A percentile compares a stretch with the other conserved stretches of the same genome.
Evolutionary conservation across 2,329 filamentous ascomycete genomes (phyloP).

Genomic region (Colletotrichum sp.): DNA sequence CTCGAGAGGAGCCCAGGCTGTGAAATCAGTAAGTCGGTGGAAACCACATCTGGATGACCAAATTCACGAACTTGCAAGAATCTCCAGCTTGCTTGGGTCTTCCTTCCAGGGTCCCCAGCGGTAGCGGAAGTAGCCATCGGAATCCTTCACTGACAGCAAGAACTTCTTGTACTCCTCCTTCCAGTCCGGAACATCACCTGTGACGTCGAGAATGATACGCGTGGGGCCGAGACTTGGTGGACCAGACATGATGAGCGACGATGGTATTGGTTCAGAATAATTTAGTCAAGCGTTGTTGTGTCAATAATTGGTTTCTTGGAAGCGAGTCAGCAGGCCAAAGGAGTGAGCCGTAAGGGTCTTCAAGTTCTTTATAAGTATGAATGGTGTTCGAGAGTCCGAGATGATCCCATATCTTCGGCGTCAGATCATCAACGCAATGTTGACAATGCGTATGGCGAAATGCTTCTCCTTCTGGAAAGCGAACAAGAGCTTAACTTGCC

Average conservation of each 20-base stretch:
- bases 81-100: slow-evolving; percentile 3
- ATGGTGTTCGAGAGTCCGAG: not conserved
- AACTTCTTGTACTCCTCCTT: slow-evolving; percentile 18
- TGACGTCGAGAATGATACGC: not conserved
- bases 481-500: not conserved
- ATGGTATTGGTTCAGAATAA: not conserved
- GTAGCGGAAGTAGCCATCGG: slow-evolving; percentile 15
- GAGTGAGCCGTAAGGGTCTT: not conserved
- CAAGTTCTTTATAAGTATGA: not conserved
- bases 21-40: not conserved
- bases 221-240: not conserved
- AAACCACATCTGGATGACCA: not conserved
- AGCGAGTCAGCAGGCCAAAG: not conserved
- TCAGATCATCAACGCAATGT: not conserved
- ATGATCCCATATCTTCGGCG: not conserved
- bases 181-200: slow-evolving; percentile 14
- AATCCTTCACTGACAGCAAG: not conserved
- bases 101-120: slow-evolving; percentile 18
- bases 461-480: not conserved
- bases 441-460: not conserved
- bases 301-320: not conserved
- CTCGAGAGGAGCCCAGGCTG: slow-evolving; percentile 6
- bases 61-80: not conserved
- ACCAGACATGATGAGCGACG: not conserved
- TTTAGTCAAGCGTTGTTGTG: not conserved